Base-by-base conservation (phyloP, 306 rosid genomes). In the Vicia villosa region DNA sequence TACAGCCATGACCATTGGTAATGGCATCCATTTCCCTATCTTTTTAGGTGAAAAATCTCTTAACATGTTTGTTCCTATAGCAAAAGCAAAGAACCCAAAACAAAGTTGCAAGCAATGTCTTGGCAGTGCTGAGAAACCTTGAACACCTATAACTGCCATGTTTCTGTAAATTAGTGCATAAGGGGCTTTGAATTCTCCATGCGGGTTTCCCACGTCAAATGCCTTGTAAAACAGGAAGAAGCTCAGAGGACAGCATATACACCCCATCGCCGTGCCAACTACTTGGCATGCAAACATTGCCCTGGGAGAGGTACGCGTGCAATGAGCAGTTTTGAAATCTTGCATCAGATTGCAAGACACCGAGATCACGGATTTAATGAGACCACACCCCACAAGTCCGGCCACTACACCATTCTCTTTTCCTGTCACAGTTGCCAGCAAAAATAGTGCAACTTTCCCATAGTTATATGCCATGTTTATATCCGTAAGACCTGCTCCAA, bases 391-490 rank as follows among this genome's bases (percentile, higher is more conserved):
- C 0, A 91, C 87, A 0, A 94, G 90, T 52, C 90, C 80, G 1
- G 83, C 83, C 60, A 80, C 80, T 17, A 80, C 72, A 40, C 80
- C 80, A 15, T 75, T 70, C 4, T 75, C 91, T 70, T 59, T 75
- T 38, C 83, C 83, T 1, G 59, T 80, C 21, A 80, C 1, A 5
- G 99, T 89, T 1, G 97, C 99, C 10, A 94, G 80, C 14, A 82
- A 38, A 37, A 94, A 90, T 22, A 90, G 96, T 13, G 89, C 97
- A 12, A 87, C 95, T 70, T 94, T 94, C 0, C 97, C 99, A 37
- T 94, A 94, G 74, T 94, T 91, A 71, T 94, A 94, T 62, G 97
- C 91, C 97, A 94, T 91, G 91, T 94, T 94, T 8, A 94, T 86
- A 49, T 94, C 96, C 0, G 99, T 90, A 12, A 94, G 89, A n/a